phyloP scores from a whole-genome alignment of 129 eudicot genomes.

The Tagetes erecta region DNA sequence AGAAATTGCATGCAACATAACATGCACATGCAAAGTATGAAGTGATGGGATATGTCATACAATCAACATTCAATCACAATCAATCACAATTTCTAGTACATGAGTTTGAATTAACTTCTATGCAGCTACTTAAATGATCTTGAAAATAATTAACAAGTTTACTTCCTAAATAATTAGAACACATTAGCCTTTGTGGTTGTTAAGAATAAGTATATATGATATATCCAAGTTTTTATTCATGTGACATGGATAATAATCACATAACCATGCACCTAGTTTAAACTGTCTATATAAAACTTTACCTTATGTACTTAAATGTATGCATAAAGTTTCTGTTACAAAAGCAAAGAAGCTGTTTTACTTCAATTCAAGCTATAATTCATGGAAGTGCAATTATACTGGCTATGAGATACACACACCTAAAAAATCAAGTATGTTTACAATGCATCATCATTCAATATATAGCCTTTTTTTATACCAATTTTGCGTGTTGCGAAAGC shows the following conservation, averaged over 20 bases:
- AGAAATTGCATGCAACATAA: not conserved
- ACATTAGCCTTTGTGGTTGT: conserved; percentile 6
- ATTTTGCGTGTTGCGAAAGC: conserved; percentile 38
- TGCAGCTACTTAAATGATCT: not conserved
- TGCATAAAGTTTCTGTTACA: conserved; percentile 27
- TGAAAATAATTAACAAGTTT: not conserved
- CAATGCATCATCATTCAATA: conserved; percentile 36
- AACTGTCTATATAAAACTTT: conserved; percentile 15
- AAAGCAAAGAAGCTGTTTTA: conserved; percentile 29
- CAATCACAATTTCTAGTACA: not conserved
- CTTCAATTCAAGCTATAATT: conserved; percentile 34
- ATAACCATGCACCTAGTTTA: conserved; percentile 8
- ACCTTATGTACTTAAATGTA: conserved; percentile 4
- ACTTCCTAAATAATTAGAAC: not conserved
- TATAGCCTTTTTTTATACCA: conserved; percentile 9
- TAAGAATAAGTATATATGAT: conserved; percentile 15
- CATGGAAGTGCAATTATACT: conserved; percentile 38
- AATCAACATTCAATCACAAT: conserved; percentile 19
- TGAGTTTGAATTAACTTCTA: not conserved
- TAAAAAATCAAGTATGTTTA: conserved; percentile 31
- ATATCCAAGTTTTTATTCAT: not conserved
- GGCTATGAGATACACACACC: conserved; percentile 31
- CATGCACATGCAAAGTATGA: conserved; percentile 11
- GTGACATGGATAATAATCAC: conserved; percentile 9
- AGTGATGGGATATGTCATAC: conserved; percentile 1